Conservation (phyloP, 2,329 filamentous ascomycete species). For the Furcasterigmium furcatum region DNA sequence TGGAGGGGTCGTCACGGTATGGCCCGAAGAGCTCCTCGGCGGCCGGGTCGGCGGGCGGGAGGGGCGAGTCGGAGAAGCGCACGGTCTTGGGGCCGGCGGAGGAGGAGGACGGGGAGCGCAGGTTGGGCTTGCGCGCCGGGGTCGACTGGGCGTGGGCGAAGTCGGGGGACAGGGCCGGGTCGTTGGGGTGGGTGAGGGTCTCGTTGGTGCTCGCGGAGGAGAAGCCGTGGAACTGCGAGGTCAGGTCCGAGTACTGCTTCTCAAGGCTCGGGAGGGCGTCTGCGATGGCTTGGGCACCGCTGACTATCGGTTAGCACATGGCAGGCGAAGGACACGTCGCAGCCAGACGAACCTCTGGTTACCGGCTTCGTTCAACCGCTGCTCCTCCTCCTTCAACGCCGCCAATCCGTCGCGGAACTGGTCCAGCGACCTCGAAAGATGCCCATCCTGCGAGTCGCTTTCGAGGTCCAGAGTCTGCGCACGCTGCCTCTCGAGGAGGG, state of each 20-base stretch:
- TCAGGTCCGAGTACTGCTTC: conserved; percentile 73
- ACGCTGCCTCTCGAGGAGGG: conserved; percentile 85
- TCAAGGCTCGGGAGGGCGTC: conserved; percentile 68
- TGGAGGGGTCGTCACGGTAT: conserved; percentile 68
- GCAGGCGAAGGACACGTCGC: neutral
- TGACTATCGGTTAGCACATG: conserved; percentile 13
- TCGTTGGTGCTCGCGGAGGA: conserved; percentile 44
- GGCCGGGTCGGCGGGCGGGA: conserved; percentile 34
- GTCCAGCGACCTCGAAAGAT: conserved; percentile 85
- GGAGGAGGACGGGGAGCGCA: conserved; percentile 25
- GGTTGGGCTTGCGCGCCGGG: conserved; percentile 14
- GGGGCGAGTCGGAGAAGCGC: conserved; percentile 72
- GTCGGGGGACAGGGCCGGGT: conserved; percentile 57
- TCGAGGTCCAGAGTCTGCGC: conserved; percentile 78
- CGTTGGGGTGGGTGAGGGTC: conserved; percentile 59
- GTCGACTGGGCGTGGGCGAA: conserved; percentile 60
- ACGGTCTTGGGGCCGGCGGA: conserved; percentile 64
- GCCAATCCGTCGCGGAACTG: conserved; percentile 80
- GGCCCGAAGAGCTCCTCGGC: conserved; percentile 46
- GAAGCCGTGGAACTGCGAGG: conserved; percentile 74
- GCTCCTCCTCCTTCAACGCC: conserved; percentile 60
- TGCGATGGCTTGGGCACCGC: conserved; percentile 46
- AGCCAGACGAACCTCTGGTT: conserved; percentile 55
- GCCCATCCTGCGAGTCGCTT: conserved; percentile 77
- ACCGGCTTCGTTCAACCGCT: conserved; percentile 59